Percentiles rank a stretch among this genome's conserved stretches.
Conservation (phyloP, 1,284 basidiomycete genomes). For the Pseudozyma hubeiensis region DNA sequence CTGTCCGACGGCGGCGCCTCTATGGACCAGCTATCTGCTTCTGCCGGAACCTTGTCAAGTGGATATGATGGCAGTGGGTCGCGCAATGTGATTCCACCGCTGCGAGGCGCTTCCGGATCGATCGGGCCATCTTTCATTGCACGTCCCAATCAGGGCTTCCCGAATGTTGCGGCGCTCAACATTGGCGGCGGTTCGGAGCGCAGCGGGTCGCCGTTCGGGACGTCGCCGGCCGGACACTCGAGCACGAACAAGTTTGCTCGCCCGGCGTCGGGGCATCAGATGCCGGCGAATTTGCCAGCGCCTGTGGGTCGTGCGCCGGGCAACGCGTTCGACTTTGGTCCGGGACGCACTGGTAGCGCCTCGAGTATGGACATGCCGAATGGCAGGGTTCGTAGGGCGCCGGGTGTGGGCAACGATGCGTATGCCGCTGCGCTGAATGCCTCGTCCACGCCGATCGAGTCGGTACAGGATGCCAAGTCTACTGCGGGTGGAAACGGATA, state of each 20-base stretch:
- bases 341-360: constrained; percentile 31
- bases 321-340: constrained; percentile 44
- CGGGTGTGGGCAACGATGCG: constrained; percentile 7
- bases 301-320: constrained; percentile 40
- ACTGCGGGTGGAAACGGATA: constrained; percentile 3
- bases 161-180: constrained; percentile 25
- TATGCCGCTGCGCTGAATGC: constrained; percentile 5
- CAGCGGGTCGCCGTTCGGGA: constrained; percentile 31
- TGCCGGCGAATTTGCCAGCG: constrained; percentile 21
- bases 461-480: constrained; percentile 3
- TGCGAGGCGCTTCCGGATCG: constrained; percentile 37
- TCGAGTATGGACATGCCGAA: constrained; percentile 27
- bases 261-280: constrained; percentile 6
- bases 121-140: constrained; percentile 31
- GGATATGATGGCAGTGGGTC: constrained; percentile 8
- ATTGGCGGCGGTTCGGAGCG: constrained; percentile 18
- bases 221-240: constrained; percentile 18
- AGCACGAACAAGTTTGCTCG: constrained; percentile 19
- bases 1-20: constrained; percentile 20
- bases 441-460: constrained; percentile 1
- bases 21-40: constrained; percentile 37
- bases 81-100: constrained; percentile 42
- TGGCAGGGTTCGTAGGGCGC: constrained; percentile 11
- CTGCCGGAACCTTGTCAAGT: constrained; percentile 21
- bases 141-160: constrained; percentile 12